Evolutionary conservation across 106 monocot species (phyloP).

Genomic region (Dioscorea alata): DNA sequence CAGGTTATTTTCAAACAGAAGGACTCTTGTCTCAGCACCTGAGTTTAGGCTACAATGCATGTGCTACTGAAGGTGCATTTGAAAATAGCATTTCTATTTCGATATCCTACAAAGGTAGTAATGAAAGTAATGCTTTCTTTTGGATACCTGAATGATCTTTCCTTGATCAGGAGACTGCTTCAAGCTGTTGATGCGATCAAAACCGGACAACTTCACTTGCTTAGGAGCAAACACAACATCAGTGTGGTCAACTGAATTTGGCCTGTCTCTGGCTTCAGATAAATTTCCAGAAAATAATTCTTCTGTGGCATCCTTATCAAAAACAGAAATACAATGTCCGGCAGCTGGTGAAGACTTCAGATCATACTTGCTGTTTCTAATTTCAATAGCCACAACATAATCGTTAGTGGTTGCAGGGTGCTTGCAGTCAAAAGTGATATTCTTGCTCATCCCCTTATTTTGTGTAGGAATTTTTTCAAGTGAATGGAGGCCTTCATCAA

Average conservation of each 20-base stretch:
- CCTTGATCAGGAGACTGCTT: too few relatives aligned
- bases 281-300: conserved; percentile 6
- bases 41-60: too few relatives aligned
- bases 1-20: too few relatives aligned
- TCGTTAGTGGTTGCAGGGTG: not conserved
- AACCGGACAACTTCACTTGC: too few relatives aligned
- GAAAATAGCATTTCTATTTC: too few relatives aligned
- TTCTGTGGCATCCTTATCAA: conserved; percentile 8
- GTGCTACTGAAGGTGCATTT: too few relatives aligned
- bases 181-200: too few relatives aligned
- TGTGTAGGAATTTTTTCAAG: conserved; percentile 26
- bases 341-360: not conserved
- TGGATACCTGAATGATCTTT: too few relatives aligned
- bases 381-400: conserved; percentile 3
- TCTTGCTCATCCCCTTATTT: not conserved
- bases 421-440: not conserved
- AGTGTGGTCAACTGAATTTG: too few relatives aligned
- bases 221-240: not conserved
- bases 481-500: conserved; percentile 44
- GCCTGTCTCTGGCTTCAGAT: not conserved
- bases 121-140: too few relatives aligned
- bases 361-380: conserved; percentile 6
- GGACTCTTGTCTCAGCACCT: too few relatives aligned
- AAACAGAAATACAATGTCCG: not conserved
- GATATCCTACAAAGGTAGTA: too few relatives aligned